Base-by-base conservation (phyloP, 352 stramenopile genomes). In the Thraustochytrium striatum region DNA sequence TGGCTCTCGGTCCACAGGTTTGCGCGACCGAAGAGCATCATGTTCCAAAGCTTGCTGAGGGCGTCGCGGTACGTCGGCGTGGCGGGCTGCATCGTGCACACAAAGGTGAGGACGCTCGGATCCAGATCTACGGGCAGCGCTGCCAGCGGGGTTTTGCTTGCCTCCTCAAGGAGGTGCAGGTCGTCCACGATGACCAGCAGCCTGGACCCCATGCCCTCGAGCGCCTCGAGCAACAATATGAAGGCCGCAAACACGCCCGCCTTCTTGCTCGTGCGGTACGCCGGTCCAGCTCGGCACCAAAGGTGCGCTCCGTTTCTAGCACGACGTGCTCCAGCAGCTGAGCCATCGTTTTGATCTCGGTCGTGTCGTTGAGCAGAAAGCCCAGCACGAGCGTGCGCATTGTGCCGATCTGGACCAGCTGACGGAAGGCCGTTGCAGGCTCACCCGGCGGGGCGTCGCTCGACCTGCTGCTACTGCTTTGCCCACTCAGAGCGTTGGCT, bases 101-200 rank as follows among this genome's bases (percentile, higher is more conserved):
- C 36, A 32, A 75, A 1, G 19, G 41, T 39, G 11, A 75, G 28
- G 3, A 35, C 11, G 5, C n/a, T 5, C 13, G 65, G 65, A 70
- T 75, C 39, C 11, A 75, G 35, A 19, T 21, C n/a, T 32, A 30
- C 3, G 3, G 65, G 65, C n/a, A 75, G 9, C 44, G 30, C 58
- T 9, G 65, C 32, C 25, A 61, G 7, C 7, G 47, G 47, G 47
- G 16, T 21, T 21, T 25, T 16, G 25, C 25, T 25, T 25, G 16
- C 25, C 16, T 21, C 47, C 25, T 38, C 65, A 35, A 75, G 3
- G 16, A 61, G 41, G 32, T 75, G 30, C 7, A 72, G 21, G 25
- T 43, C 50, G 36, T 75, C 65, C 11, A 75, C 5, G 5, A 75
- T 9, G n/a, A 75, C 9, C 11, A 75, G 0, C 1, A 75, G 32